Evolutionary conservation across 176 grass and related monocot species (phyloP).

Genomic region (Aegilops longissima): DNA sequence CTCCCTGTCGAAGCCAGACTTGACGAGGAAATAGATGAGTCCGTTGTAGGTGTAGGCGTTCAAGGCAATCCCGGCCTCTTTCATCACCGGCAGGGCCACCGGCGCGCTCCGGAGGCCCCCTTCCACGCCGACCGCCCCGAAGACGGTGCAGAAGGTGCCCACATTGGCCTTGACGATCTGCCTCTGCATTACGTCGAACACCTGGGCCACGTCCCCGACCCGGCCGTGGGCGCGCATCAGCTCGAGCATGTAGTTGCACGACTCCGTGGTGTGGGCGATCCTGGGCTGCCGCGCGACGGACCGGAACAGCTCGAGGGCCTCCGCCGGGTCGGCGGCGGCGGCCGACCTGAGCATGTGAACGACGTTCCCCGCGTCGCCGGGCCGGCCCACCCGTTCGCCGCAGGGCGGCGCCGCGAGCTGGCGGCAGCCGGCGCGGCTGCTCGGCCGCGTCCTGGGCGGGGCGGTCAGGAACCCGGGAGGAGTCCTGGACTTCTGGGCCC

Average conservation of each 20-base stretch:
- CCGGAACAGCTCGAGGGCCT: slow-evolving; percentile 62
- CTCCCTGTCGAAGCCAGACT: slow-evolving; percentile 57
- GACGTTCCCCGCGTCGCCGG: slow-evolving; percentile 44
- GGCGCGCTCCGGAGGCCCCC: slow-evolving; percentile 72
- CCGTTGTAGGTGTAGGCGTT: slow-evolving; percentile 83
- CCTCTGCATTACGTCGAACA: slow-evolving; percentile 96
- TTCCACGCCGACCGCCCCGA: slow-evolving; percentile 51
- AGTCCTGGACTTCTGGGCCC: slow-evolving; percentile 25
- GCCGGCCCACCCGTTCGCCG: slow-evolving; percentile 6
- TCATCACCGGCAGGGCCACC: slow-evolving; percentile 58
- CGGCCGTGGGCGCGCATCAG: slow-evolving; percentile 60
- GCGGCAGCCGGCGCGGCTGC: not conserved
- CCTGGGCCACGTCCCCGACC: slow-evolving; percentile 66
- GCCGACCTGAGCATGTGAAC: slow-evolving; percentile 53
- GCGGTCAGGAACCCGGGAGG: slow-evolving; percentile 18
- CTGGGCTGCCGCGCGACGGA: slow-evolving; percentile 48
- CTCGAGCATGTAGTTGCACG: slow-evolving; percentile 95
- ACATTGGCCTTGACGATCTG: slow-evolving; percentile 70
- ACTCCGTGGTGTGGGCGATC: slow-evolving; percentile 70
- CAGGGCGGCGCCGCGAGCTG: not conserved
- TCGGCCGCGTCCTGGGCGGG: slow-evolving; percentile 9
- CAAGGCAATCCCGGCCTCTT: slow-evolving; percentile 54
- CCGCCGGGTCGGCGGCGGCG: slow-evolving; percentile 39
- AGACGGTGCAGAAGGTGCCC: slow-evolving; percentile 63
- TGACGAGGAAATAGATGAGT: slow-evolving; percentile 77